Evolutionary conservation across 768 basidiomycete species (phyloP).

Genomic region (Auriscalpium microsporum): DNA sequence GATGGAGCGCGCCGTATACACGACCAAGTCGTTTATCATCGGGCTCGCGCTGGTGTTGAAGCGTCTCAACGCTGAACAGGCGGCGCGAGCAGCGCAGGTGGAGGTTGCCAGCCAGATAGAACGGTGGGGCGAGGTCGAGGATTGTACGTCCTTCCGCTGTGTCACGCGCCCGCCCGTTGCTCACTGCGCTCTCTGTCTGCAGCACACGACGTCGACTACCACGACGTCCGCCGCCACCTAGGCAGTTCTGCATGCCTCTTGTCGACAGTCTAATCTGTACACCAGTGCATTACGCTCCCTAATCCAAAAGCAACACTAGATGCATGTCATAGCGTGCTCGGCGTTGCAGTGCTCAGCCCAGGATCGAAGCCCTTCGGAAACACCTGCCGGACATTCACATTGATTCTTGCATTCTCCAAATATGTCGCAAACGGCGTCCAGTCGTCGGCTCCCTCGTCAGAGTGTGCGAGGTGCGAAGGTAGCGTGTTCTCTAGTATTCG

Average conservation of each 20-base stretch:
- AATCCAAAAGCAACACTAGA: background rate
- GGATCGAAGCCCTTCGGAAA: conserved; percentile 64
- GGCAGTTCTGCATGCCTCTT: conserved; percentile 66
- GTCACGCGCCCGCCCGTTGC: background rate
- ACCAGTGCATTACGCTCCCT: background rate
- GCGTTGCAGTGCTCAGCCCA: background rate
- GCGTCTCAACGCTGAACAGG: conserved; percentile 72
- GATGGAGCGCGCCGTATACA: conserved; percentile 84
- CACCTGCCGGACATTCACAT: conserved; percentile 87
- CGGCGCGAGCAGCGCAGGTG: conserved; percentile 76
- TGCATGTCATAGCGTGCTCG: too few species aligned
- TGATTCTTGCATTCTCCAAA: conserved; percentile 65
- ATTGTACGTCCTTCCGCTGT: conserved; percentile 57
- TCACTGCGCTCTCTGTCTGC: conserved; percentile 1
- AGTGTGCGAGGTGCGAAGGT: conserved; percentile 46
- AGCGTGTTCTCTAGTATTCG: conserved; percentile 77
- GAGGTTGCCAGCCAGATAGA: conserved; percentile 95
- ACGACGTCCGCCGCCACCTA: conserved; percentile 82
- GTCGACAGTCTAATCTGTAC: background rate
- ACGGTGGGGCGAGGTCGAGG: conserved; percentile 99
- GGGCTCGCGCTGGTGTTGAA: conserved; percentile 76
- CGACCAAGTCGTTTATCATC: conserved; percentile 87
- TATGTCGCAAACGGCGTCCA: conserved; percentile 63
- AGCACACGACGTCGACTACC: conserved; percentile 98
- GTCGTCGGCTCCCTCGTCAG: conserved; percentile 21